Conservation (phyloP, 352 stramenopile genomes). For the Pythium angustatum region DNA sequence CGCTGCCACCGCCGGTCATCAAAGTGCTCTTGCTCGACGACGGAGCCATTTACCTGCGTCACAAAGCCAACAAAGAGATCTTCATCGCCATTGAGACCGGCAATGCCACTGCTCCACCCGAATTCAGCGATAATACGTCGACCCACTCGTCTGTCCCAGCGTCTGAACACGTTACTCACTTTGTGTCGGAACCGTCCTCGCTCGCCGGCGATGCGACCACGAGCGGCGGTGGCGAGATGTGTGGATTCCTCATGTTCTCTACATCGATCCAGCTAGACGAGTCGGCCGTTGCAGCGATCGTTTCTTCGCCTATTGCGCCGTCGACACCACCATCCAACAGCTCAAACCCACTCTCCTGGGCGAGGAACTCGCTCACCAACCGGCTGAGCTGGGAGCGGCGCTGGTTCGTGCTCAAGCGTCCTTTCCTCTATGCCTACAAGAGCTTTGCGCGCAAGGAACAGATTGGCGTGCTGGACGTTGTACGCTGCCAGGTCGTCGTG, state of each 20-base stretch:
- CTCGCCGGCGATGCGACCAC: constrained; percentile 27
- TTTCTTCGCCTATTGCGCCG: constrained; percentile 2
- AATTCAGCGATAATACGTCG: not conserved
- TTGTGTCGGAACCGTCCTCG: constrained; percentile 58
- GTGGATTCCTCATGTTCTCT: constrained; percentile 75
- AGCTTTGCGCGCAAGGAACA: constrained; percentile 67
- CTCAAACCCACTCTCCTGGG: constrained; percentile 25
- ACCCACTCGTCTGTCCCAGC: not conserved
- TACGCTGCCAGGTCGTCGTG: constrained; percentile 58
- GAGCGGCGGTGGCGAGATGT: constrained; percentile 50
- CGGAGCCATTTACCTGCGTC: constrained; percentile 43
- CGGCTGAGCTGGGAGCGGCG: constrained; percentile 55
- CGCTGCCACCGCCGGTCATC: constrained; percentile 22
- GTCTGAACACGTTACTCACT: constrained; percentile 33
- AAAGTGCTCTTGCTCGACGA: constrained; percentile 46
- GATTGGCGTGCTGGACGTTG: constrained; percentile 74
- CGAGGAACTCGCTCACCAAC: constrained; percentile 27
- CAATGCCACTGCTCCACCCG: not conserved
- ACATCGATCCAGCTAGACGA: constrained; percentile 49
- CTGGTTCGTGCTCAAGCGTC: constrained; percentile 81
- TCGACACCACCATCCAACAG: not conserved
- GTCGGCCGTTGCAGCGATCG: constrained; percentile 33
- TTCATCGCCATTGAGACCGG: constrained; percentile 34
- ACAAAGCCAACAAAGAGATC: constrained; percentile 47
- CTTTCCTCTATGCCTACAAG: constrained; percentile 79